Evolutionary conservation across 371 early-diverging fungal species (phyloP), one percentile per base, ranked within the genome.

Genomic region (Saksenaea oblongispora): DNA sequence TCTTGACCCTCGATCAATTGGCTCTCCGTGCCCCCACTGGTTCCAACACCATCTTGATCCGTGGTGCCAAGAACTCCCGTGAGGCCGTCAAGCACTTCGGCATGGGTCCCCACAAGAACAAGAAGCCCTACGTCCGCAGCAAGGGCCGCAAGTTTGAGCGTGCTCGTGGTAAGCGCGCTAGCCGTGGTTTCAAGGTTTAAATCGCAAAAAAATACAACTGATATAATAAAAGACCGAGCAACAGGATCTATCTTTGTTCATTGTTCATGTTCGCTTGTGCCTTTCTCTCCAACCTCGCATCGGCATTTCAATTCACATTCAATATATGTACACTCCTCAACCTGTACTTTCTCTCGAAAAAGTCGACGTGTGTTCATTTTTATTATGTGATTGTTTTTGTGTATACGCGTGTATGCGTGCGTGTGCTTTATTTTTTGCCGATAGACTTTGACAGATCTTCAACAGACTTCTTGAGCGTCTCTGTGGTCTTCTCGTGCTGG

Each of bases 91-190:
- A 92, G 91, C 97, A 96, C 89, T 85, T 83, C 60, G 78, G 78
- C 61, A 72, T 78, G 71, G 84, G 80, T 61, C 94, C 95, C 73
- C 84, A 87, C 71, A 87, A 87, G 83, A 72, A 84, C 68, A 73
- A 72, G 73, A 82, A 79, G 89, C 98, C 98, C 71, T 96, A 92
- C 80, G 92, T 96, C 78, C 91, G 93, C 73, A 91, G 93, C 84
- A 95, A 96, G 93, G 98, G 98, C 66, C 92, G 98, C 86, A 98
- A 98, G 92, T 96, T 95, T 84, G 96, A 97, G 87, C 84, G 87
- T 58, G 97, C 97, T 78, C 95, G 98, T 93, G 97, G 97, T 90
- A 93, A 95, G 78, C 91, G 98, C 87, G 89, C 92, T 72, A 89
- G 90, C 78, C 91, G 93, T 72, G 94, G 94, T 76, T 94, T 88